Evolutionary conservation across 257 asterid species (phyloP).

Genomic region (Agastache rugosa): DNA sequence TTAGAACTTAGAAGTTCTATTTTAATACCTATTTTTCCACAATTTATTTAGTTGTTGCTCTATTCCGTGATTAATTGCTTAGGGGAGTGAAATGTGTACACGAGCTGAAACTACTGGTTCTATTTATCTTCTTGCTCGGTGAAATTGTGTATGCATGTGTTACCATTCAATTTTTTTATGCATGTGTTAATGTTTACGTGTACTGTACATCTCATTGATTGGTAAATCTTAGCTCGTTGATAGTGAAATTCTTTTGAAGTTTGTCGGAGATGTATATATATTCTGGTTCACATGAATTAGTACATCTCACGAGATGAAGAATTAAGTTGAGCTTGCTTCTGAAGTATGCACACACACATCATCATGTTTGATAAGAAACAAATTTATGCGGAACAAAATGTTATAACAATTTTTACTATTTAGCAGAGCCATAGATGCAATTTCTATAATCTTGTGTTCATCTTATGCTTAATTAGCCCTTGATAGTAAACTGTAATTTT

Average conservation of each 20-base stretch:
- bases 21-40: neutral
- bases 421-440: neutral
- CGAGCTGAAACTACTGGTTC: constrained; percentile 24
- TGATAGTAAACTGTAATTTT: neutral
- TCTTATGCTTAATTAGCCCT: neutral
- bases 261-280: neutral
- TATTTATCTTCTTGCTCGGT: neutral
- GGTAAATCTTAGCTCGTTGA: neutral
- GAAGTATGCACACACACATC: neutral
- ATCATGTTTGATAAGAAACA: neutral
- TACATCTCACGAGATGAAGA: neutral
- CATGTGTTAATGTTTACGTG: neutral
- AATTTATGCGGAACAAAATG: neutral
- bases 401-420: neutral
- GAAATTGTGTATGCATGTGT: neutral
- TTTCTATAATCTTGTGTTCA: neutral
- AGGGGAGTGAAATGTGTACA: constrained; percentile 11
- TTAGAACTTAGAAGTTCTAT: neutral
- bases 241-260: neutral
- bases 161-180: too few species aligned
- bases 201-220: constrained; percentile 5
- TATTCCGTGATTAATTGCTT: neutral
- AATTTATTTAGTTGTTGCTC: neutral
- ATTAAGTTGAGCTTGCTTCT: constrained; percentile 15
- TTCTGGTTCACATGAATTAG: constrained; percentile 16